phyloP scores from a whole-genome alignment of 108 stramenopile genomes.

The Heterococcus sp. region DNA sequence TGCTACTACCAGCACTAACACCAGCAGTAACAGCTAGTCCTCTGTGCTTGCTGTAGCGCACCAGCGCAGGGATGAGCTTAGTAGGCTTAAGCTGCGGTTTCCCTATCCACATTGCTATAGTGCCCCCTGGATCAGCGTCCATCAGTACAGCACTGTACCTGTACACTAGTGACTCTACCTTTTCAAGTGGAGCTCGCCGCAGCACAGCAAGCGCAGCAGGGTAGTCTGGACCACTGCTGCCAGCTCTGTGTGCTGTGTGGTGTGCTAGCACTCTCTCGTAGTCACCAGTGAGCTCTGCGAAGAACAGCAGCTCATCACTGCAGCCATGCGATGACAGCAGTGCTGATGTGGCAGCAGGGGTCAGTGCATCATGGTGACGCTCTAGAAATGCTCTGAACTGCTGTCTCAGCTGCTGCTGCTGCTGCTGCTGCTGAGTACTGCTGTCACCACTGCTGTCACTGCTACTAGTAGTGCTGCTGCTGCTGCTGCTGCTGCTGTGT shows the following conservation, averaged over 20 bases:
- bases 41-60: slow-evolving; percentile 41
- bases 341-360: slow-evolving; percentile 21
- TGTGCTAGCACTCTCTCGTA: slow-evolving; percentile 31
- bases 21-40: not conserved
- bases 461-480: too few species aligned
- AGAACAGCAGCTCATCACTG: slow-evolving; percentile 19
- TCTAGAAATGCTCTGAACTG: not conserved
- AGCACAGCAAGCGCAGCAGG: slow-evolving; percentile 25
- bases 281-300: slow-evolving; percentile 34
- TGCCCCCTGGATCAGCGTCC: slow-evolving; percentile 28
- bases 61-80: slow-evolving; percentile 40
- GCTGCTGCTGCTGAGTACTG: too few species aligned
- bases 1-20: not conserved
- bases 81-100: slow-evolving; percentile 33
- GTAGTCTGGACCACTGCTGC: slow-evolving; percentile 12
- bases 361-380: not conserved
- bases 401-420: too few species aligned
- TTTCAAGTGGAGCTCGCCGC: slow-evolving; percentile 31
- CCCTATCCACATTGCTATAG: slow-evolving; percentile 24
- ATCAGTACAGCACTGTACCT: slow-evolving; percentile 41
- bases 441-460: too few species aligned
- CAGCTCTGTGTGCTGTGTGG: slow-evolving; percentile 9
- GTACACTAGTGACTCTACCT: slow-evolving; percentile 44
- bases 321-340: slow-evolving; percentile 33
- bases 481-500: not conserved